Conservation (phyloP, 2,329 filamentous ascomycete genomes). For the Talaromyces sp. region DNA sequence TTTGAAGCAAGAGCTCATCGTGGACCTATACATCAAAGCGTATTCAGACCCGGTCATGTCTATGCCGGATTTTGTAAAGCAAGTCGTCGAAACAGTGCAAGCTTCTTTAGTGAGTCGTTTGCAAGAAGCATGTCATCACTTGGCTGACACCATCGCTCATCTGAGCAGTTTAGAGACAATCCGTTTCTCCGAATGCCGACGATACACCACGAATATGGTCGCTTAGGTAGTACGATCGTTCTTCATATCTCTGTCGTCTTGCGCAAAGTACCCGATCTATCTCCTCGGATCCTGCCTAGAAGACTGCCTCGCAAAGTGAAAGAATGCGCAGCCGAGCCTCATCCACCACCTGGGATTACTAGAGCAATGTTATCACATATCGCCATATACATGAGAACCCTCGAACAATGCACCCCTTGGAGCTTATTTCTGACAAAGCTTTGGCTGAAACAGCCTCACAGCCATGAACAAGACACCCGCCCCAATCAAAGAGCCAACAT, state of each 20-base stretch:
- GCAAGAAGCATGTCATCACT: background rate
- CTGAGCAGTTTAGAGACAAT: background rate
- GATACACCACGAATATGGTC: conserved; percentile 6
- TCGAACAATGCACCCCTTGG: background rate
- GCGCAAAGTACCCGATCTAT: conserved; percentile 8
- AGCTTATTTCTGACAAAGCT: conserved; percentile 5
- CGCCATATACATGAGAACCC: conserved; percentile 11
- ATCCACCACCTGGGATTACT: conserved; percentile 13
- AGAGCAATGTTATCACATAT: conserved; percentile 12
- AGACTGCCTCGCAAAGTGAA: conserved; percentile 12
- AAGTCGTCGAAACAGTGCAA: conserved; percentile 13
- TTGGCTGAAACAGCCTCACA: conserved; percentile 10
- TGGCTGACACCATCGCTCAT: background rate
- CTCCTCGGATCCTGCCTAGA: background rate
- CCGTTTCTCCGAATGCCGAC: conserved; percentile 4
- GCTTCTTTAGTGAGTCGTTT: conserved; percentile 3
- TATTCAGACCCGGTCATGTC: background rate
- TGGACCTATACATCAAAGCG: conserved; percentile 13
- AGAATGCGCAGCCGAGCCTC: conserved; percentile 8
- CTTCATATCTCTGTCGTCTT: conserved; percentile 8
- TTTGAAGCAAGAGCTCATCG: conserved; percentile 6
- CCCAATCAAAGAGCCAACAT: background rate
- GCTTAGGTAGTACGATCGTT: background rate
- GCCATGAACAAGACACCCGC: background rate
- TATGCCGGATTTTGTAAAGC: conserved; percentile 9